A percentile compares a stretch with the other conserved stretches of the same genome.
Evolutionary conservation across 164 flowering plant genomes (phyloP).

Genomic region (Santalum album): DNA sequence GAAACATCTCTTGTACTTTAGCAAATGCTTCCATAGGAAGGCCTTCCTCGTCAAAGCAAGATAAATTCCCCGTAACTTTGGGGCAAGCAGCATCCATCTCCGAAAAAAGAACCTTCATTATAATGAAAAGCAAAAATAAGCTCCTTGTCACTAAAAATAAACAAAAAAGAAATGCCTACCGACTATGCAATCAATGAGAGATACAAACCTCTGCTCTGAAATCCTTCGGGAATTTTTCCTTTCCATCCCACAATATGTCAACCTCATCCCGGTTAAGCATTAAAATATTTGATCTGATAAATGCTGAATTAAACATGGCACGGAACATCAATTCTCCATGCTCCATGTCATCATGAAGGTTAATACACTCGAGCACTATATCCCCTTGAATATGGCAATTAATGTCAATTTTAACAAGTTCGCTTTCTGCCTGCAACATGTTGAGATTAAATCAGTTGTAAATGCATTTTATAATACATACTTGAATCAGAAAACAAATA

Average conservation of each 20-base stretch:
- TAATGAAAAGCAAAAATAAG: conserved; percentile 8
- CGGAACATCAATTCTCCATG: conserved; percentile 78
- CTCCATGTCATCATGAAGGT: conserved; percentile 58
- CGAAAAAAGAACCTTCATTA: conserved; percentile 69
- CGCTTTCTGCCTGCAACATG: conserved; percentile 71
- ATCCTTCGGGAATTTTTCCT: conserved; percentile 70
- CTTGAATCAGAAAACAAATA: too few relatives aligned
- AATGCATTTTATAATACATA: not conserved
- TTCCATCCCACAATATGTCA: conserved; percentile 73
- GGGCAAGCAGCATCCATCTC: conserved; percentile 73
- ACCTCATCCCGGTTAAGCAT: conserved; percentile 84
- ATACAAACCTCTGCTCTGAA: conserved; percentile 84
- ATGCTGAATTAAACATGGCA: conserved; percentile 84
- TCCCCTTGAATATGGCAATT: conserved; percentile 89
- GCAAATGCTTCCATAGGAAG: conserved; percentile 67
- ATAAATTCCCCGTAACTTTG: conserved; percentile 14
- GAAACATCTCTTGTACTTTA: conserved; percentile 53
- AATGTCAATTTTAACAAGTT: conserved; percentile 81
- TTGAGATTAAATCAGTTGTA: not conserved
- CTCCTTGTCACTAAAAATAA: not conserved
- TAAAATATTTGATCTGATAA: conserved; percentile 83
- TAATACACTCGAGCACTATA: conserved; percentile 82
- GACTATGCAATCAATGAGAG: not conserved
- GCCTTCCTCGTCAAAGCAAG: conserved; percentile 47
- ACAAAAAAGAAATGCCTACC: not conserved